A percentile compares a stretch with the other conserved stretches of the same genome.
These are phyloP conservation scores for Austropuccinia psidii DNA, from an alignment of 1,284 basidiomycete species.

Conservation along the genomic window DNA sequence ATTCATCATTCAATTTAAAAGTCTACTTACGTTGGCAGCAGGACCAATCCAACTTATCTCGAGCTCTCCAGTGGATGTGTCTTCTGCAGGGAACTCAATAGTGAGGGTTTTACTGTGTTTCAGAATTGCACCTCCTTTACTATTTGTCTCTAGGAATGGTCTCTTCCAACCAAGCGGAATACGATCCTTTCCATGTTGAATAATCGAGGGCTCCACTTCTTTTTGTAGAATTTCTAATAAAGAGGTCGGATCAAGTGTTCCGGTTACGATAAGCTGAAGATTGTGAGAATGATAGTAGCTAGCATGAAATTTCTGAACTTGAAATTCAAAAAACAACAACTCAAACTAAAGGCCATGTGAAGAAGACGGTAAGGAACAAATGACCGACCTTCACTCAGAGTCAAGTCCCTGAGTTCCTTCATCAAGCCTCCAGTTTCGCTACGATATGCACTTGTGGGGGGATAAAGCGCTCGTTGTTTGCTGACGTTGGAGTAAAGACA, in stretches of 20 bases:
- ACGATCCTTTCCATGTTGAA: conserved; percentile 61
- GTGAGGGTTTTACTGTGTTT: conserved; percentile 56
- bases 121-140: conserved; percentile 59
- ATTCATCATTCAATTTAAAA: background rate
- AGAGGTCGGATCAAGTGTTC: conserved; percentile 54
- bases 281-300: conserved; percentile 95
- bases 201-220: conserved; percentile 69
- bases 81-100: conserved; percentile 91
- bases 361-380: background rate
- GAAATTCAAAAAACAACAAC: background rate
- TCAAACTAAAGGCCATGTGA: background rate
- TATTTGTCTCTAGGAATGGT: conserved; percentile 83
- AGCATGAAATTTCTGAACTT: conserved; percentile 81
- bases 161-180: conserved; percentile 79
- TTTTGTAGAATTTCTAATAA: conserved; percentile 66
- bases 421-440: conserved; percentile 96
- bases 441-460: conserved; percentile 74
- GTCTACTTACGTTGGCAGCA: conserved; percentile 60
- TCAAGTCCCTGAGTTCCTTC: conserved; percentile 76
- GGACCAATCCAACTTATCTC: conserved; percentile 73
- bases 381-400: conserved; percentile 73
- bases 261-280: conserved; percentile 70
- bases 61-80: conserved; percentile 88
- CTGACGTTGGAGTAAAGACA: conserved; percentile 50
- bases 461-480: conserved; percentile 70